phyloP scores from a whole-genome alignment of 1,139 yeast species.

The Yarrowia galli region DNA sequence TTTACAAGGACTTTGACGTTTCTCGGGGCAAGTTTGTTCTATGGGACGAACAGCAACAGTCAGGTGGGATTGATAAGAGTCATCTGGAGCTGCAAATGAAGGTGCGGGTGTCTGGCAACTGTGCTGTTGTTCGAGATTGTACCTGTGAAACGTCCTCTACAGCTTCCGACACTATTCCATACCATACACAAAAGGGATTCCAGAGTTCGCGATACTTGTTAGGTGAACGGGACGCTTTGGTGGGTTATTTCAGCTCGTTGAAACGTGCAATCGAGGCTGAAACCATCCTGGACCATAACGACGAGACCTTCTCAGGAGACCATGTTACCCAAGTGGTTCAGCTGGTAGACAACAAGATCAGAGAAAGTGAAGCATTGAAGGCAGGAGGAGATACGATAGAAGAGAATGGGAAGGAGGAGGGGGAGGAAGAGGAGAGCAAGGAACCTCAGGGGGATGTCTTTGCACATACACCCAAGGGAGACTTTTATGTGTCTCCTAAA shows the following conservation, averaged over 20 bases:
- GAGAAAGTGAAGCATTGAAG: constrained; percentile 4
- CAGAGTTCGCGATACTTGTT: constrained; percentile 24
- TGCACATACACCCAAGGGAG: constrained; percentile 20
- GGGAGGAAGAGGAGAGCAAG: neutral
- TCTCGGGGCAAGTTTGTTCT: constrained; percentile 19
- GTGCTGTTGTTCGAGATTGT: constrained; percentile 20
- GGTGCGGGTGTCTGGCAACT: constrained; percentile 9
- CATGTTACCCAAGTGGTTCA: neutral
- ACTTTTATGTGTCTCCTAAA: constrained; percentile 24
- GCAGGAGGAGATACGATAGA: neutral
- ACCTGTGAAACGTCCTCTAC: neutral
- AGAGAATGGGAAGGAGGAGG: neutral
- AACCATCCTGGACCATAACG: neutral
- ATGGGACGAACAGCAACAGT: neutral
- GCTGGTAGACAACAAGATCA: constrained; percentile 7
- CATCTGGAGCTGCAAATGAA: neutral
- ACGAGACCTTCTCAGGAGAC: constrained; percentile 12
- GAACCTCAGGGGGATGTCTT: neutral
- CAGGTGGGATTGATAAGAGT: neutral
- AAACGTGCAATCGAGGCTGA: constrained; percentile 10
- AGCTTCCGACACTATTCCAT: constrained; percentile 9
- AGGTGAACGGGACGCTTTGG: constrained; percentile 3
- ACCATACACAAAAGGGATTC: constrained; percentile 4
- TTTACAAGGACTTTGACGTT: constrained; percentile 18
- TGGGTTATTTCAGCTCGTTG: neutral